Conservation (phyloP, 306 rosid genomes). For the Boehmeria nivea region DNA sequence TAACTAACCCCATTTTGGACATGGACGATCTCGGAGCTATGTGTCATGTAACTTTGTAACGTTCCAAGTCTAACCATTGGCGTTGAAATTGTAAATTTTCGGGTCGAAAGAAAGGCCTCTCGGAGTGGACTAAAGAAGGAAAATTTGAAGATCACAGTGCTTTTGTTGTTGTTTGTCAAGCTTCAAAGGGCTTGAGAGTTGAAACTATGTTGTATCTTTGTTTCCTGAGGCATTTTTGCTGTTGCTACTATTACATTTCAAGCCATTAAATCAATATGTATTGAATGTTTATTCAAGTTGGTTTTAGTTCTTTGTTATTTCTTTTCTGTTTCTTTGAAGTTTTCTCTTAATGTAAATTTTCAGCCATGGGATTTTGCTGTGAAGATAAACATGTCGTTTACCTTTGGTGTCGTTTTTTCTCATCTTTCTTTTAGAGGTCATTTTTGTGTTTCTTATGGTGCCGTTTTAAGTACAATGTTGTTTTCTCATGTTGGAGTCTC, state of each 20-base stretch:
- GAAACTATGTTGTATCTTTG: background rate
- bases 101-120: slow-evolving; percentile 19
- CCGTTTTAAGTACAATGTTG: too few relatives aligned
- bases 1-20: slow-evolving; percentile 14
- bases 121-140: slow-evolving; percentile 14
- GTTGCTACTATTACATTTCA: too few relatives aligned
- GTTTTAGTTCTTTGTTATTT: background rate
- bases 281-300: background rate
- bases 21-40: background rate
- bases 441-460: too few relatives aligned
- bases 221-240: too few relatives aligned
- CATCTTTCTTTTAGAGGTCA: too few relatives aligned
- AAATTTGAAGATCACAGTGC: slow-evolving; percentile 7
- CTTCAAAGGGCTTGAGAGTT: too few relatives aligned
- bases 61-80: slow-evolving; percentile 11
- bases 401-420: too few relatives aligned
- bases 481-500: too few relatives aligned
- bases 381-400: too few relatives aligned
- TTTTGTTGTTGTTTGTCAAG: background rate
- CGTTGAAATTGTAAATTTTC: slow-evolving; percentile 15
- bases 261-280: too few relatives aligned
- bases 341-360: too few relatives aligned
- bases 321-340: background rate
- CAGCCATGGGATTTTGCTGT: too few relatives aligned
- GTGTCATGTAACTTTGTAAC: background rate